Conservation (phyloP, 2,329 filamentous ascomycete genomes). For the Coniella lustricola region DNA sequence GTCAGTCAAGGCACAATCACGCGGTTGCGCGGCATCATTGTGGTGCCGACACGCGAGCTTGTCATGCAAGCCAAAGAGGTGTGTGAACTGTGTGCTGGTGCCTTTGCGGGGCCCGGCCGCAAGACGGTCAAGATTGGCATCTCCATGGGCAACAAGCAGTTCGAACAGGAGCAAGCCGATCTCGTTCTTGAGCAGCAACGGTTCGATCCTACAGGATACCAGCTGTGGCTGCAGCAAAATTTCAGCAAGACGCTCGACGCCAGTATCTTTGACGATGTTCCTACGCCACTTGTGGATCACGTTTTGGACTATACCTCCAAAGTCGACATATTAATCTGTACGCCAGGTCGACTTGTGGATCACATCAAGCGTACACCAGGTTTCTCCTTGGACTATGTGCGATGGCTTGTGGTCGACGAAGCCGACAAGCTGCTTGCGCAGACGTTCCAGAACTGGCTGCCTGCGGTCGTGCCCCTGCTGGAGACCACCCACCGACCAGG, state of each 20-base stretch:
- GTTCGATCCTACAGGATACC: constrained; percentile 60
- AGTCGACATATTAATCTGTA: constrained; percentile 84
- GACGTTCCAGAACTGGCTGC: constrained; percentile 87
- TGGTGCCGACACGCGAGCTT: constrained; percentile 85
- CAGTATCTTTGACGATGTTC: constrained; percentile 28
- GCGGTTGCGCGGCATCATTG: constrained; percentile 68
- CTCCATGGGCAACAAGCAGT: constrained; percentile 71
- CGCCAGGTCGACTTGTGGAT: constrained; percentile 85
- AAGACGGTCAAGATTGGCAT: constrained; percentile 73
- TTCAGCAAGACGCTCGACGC: constrained; percentile 36
- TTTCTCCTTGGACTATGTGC: constrained; percentile 69
- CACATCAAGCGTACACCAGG: constrained; percentile 79
- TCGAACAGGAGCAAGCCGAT: constrained; percentile 55
- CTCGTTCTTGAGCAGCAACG: constrained; percentile 39
- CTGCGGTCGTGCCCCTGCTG: constrained; percentile 59
- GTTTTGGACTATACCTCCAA: constrained; percentile 61
- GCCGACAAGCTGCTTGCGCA: constrained; percentile 88
- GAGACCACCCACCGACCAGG: constrained; percentile 36
- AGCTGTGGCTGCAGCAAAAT: constrained; percentile 25
- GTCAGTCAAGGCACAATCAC: constrained; percentile 59
- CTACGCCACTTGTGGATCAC: constrained; percentile 47
- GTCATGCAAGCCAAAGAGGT: constrained; percentile 79
- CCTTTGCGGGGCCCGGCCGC: constrained; percentile 45
- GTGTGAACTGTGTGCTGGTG: constrained; percentile 65
- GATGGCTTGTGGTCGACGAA: constrained; percentile 90